These are phyloP conservation scores for Filobasidium floriforme DNA, from an alignment of 768 basidiomycete species.

Conservation along the genomic window DNA sequence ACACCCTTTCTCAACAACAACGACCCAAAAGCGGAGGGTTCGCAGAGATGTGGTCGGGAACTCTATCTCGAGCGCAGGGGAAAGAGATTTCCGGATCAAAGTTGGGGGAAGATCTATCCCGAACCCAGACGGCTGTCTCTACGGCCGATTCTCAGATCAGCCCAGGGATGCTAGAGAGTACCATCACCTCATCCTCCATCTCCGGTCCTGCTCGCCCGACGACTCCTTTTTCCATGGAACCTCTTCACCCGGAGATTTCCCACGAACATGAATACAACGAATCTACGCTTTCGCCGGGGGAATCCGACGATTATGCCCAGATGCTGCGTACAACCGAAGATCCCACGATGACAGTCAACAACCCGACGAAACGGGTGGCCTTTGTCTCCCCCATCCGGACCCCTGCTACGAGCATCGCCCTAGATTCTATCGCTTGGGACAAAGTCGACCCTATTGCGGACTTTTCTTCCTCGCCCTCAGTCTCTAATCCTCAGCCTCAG, in stretches of 20 bases:
- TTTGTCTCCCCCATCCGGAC: slow-evolving; percentile 4
- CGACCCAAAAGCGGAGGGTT: neutral
- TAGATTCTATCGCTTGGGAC: slow-evolving; percentile 7
- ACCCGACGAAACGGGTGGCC: neutral
- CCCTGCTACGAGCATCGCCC: slow-evolving; percentile 1
- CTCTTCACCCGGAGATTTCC: neutral
- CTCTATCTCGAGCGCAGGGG: neutral
- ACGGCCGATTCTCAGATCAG: neutral
- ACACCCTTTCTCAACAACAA: neutral
- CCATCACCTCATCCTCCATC: neutral
- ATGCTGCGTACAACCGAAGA: neutral
- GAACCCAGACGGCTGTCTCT: no score
- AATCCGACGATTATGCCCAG: neutral
- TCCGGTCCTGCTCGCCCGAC: neutral
- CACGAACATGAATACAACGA: neutral
- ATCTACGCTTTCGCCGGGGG: neutral
- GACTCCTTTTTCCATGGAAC: slow-evolving; percentile 8
- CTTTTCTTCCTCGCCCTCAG: no score
- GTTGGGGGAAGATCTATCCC: neutral
- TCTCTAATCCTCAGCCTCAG: neutral
- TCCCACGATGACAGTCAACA: no score
- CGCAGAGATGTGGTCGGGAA: slow-evolving; percentile 1
- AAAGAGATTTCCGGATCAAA: neutral
- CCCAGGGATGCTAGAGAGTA: neutral
- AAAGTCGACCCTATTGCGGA: neutral